Evolutionary conservation across 768 basidiomycete genomes (phyloP), one percentile per base, ranked within the genome.

Genomic region (Erythrobasidium yunnanense): DNA sequence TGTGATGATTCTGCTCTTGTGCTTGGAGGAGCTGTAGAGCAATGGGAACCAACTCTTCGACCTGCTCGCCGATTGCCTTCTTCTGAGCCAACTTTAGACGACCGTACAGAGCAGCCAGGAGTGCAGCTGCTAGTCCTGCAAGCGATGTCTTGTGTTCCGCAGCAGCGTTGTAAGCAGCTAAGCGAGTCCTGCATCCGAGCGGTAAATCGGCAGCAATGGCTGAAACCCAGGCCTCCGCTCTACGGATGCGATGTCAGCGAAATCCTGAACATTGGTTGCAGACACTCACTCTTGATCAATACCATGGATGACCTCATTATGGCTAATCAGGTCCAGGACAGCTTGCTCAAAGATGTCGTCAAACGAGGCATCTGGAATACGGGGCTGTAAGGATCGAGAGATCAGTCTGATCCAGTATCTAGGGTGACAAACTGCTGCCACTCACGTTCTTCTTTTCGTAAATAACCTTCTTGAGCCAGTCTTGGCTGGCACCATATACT

Each of bases 1-100:
- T 82, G 75, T 90, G 83, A 76, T 93, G 83, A 2, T 84, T 83
- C 65, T 86, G 78, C 74, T 90, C 90, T 76, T 90, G 87, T 71
- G 18, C 6, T 25, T 50, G 20, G 0, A 46, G 46, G 30, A 60
- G 52, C 6, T 30, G 60, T 18, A 67, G 47, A 11, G 23, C 34
- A 3, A 50, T 27, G 35, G 34, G 27, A 33, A 73, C 74, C 27
- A 75, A 68, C 57, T 72, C 68, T 6, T 55, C 53, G 15, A 73
- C 71, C 38, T 51, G 68, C 49, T 65, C 67, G 34, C 27, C 20
- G 29, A 54, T 52, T 11, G 20, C 33, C 11, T 46, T 35, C 18
- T 27, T 13, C n/a, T 50, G 49, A 15, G 22, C 15, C 4, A 58
- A 11, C 11, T 34, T 62, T 33, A 27, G 33, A n/a, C 49, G 42